phyloP scores from a whole-genome alignment of 1,139 yeast species.

The Lodderomyces pseudojiufengensis region DNA sequence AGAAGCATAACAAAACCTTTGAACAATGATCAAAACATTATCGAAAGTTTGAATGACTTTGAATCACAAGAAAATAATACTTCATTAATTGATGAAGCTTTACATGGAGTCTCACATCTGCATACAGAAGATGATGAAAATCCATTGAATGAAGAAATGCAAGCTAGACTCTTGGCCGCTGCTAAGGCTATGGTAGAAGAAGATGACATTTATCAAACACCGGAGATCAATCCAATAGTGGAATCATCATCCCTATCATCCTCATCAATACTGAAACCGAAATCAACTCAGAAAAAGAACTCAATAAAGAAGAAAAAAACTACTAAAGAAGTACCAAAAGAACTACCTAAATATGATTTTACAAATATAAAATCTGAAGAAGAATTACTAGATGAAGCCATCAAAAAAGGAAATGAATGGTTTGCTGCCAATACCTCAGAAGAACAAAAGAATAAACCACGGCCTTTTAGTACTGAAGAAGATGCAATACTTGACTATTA shows the following conservation, averaged over 20 bases:
- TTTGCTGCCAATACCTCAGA: slow-evolving; percentile 30
- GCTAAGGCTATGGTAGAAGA: slow-evolving; percentile 6
- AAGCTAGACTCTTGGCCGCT: slow-evolving; percentile 4
- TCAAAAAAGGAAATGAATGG: slow-evolving; percentile 22
- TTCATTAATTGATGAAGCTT: not conserved
- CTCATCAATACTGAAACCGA: no score
- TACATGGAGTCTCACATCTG: not conserved
- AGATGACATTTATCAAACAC: not conserved
- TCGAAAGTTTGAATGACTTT: no score
- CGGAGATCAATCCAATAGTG: not conserved
- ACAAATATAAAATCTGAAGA: not conserved
- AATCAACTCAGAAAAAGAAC: no score
- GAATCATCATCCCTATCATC: no score
- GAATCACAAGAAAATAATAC: no score
- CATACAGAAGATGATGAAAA: not conserved
- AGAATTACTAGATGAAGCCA: slow-evolving; percentile 9
- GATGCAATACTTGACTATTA: slow-evolving; percentile 68
- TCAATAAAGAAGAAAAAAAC: not conserved
- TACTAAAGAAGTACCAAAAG: not conserved
- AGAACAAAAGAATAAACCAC: slow-evolving; percentile 30
- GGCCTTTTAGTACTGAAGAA: slow-evolving; percentile 60
- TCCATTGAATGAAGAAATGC: slow-evolving; percentile 4
- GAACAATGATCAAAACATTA: no score
- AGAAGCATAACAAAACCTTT: no score
- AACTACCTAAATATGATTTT: slow-evolving; percentile 4